Evolutionary conservation across 2,329 filamentous ascomycete genomes (phyloP).

Genomic region (Fusarium pseudonygamai): DNA sequence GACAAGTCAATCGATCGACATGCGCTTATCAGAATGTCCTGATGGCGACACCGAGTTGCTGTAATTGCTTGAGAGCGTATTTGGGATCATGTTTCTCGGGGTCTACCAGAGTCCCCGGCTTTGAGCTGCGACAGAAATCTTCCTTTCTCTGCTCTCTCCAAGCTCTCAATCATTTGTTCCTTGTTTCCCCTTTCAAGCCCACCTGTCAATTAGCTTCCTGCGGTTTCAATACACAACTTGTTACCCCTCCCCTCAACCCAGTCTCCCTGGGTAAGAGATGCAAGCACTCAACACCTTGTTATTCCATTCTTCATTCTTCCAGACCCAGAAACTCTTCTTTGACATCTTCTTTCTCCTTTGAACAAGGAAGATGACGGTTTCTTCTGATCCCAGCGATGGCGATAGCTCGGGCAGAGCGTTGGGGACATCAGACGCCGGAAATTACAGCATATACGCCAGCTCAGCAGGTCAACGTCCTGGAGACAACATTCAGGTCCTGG

Average conservation of each 20-base stretch:
- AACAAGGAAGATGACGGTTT: too few species aligned
- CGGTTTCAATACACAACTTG: too few species aligned
- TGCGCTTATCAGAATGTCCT: not conserved
- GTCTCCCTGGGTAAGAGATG: accelerated
- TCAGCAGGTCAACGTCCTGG: not conserved
- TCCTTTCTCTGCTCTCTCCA: not conserved
- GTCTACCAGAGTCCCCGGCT: not conserved
- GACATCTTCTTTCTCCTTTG: too few species aligned
- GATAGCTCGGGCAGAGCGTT: not conserved
- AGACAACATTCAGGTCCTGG: not conserved
- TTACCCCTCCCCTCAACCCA: not conserved
- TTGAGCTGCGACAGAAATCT: too few species aligned
- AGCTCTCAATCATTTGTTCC: not conserved
- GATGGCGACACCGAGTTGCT: not conserved
- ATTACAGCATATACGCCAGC: slow-evolving; percentile 1
- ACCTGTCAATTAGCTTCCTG: accelerated
- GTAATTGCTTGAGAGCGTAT: not conserved
- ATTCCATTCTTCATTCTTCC: too few species aligned
- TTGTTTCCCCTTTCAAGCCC: not conserved
- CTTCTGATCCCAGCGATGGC: not conserved
- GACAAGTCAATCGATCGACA: not conserved
- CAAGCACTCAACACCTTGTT: not conserved
- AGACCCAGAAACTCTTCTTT: too few species aligned
- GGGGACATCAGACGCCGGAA: not conserved
- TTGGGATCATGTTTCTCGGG: not conserved